These are phyloP conservation scores for Leccinum solheimii DNA, from an alignment of 1,284 basidiomycete genomes.

Conservation along the genomic window DNA sequence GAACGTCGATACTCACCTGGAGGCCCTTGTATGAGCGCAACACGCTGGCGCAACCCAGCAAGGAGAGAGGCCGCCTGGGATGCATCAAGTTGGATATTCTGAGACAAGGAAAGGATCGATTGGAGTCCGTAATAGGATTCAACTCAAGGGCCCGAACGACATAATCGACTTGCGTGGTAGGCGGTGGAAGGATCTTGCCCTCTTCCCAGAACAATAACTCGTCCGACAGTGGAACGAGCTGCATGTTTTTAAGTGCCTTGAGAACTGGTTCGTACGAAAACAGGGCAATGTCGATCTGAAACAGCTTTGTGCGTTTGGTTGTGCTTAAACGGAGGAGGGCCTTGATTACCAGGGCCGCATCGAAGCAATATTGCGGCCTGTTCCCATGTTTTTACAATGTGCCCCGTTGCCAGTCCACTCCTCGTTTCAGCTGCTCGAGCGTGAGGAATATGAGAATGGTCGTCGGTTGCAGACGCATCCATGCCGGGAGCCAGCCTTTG, in stretches of 20 bases:
- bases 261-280: conserved; percentile 65
- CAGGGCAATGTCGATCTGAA: conserved; percentile 60
- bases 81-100: conserved; percentile 47
- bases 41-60: conserved; percentile 49
- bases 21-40: conserved; percentile 65
- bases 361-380: background rate
- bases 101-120: conserved; percentile 35
- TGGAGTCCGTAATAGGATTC: conserved; percentile 44
- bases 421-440: conserved; percentile 44
- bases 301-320: conserved; percentile 40
- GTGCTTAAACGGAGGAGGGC: conserved; percentile 45
- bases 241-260: conserved; percentile 49
- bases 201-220: conserved; percentile 55
- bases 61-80: conserved; percentile 54
- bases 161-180: conserved; percentile 1
- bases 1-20: conserved; percentile 47
- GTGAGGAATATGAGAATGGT: conserved; percentile 85
- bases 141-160: conserved; percentile 33
- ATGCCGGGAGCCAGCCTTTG: conserved; percentile 87
- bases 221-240: conserved; percentile 43
- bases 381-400: conserved; percentile 14
- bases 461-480: conserved; percentile 83
- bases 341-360: conserved; percentile 31
- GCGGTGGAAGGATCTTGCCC: background rate
- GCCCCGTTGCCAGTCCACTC: conserved; percentile 27